These are phyloP conservation scores for Pseudogymnoascus sp. DNA, from an alignment of 2,329 filamentous ascomycete genomes.

Conservation along the genomic window DNA sequence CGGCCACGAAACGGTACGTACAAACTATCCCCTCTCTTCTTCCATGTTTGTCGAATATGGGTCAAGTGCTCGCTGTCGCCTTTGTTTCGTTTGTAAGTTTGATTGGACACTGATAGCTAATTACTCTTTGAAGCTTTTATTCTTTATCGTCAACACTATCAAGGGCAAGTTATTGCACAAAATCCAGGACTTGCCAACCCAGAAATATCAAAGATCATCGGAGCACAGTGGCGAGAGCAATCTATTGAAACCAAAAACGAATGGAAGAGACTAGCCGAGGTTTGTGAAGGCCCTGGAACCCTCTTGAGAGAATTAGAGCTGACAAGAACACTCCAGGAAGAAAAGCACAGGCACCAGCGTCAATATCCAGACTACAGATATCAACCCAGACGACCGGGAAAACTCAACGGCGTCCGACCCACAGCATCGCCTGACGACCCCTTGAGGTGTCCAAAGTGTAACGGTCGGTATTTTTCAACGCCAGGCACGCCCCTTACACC, in stretches of 20 bases:
- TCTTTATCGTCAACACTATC: slow-evolving; percentile 88
- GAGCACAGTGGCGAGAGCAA: slow-evolving; percentile 75
- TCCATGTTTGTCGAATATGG: slow-evolving; percentile 7
- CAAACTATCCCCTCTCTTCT: slow-evolving; percentile 12
- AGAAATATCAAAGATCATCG: slow-evolving; percentile 95
- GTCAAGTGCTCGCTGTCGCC: slow-evolving; percentile 8
- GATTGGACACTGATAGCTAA: slow-evolving; percentile 24
- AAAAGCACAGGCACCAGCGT: slow-evolving; percentile 80
- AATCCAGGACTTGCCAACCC: slow-evolving; percentile 90
- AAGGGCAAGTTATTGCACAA: slow-evolving; percentile 69
- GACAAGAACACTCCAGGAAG: slow-evolving; percentile 47
- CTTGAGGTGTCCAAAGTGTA: slow-evolving; percentile 62
- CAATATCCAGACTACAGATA: slow-evolving; percentile 94
- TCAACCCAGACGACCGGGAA: slow-evolving; percentile 51
- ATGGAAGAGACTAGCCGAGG: slow-evolving; percentile 86
- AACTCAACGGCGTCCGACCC: slow-evolving; percentile 19
- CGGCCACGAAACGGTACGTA: slow-evolving; percentile 61
- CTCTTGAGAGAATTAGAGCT: not conserved
- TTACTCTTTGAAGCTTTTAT: slow-evolving; percentile 70
- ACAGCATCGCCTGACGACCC: slow-evolving; percentile 38
- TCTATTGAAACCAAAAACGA: slow-evolving; percentile 65
- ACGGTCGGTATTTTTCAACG: slow-evolving; percentile 40
- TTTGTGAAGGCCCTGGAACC: slow-evolving; percentile 27
- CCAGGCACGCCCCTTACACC: slow-evolving; percentile 27
- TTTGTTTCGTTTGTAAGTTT: slow-evolving; percentile 11